A percentile compares a stretch with the other conserved stretches of the same genome.
phyloP scores from a whole-genome alignment of 768 basidiomycete species.

The Infundibulicybe gibba region DNA sequence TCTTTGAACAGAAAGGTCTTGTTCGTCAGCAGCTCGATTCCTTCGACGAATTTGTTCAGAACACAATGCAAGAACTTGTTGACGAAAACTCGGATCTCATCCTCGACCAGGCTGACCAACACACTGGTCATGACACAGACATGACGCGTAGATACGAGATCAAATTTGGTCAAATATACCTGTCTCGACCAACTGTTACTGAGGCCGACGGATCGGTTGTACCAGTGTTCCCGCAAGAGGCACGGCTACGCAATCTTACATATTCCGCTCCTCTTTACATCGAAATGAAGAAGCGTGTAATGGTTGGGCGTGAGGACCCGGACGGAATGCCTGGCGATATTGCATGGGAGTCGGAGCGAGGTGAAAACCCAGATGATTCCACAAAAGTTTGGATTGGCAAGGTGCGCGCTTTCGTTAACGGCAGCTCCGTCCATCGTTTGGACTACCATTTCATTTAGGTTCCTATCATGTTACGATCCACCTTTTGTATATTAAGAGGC shows the following conservation, averaged over 20 bases:
- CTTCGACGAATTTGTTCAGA: constrained; percentile 98
- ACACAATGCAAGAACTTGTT: constrained; percentile 98
- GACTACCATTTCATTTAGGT: constrained; percentile 48
- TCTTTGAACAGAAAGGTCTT: constrained; percentile 96
- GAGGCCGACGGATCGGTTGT: constrained; percentile 94
- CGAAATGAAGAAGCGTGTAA: constrained; percentile 87
- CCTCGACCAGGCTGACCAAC: constrained; percentile 94
- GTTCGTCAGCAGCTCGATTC: constrained; percentile 97
- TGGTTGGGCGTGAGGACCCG: constrained; percentile 78
- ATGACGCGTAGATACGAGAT: constrained; percentile 94
- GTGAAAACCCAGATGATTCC: constrained; percentile 56
- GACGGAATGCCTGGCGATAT: constrained; percentile 79
- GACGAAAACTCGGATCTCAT: constrained; percentile 96
- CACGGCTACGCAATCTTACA: constrained; percentile 89
- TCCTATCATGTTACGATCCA: constrained; percentile 95
- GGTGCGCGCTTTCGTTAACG: constrained; percentile 38
- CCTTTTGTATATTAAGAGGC: constrained; percentile 87
- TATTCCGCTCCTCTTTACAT: constrained; percentile 96
- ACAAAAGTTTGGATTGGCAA: constrained; percentile 95
- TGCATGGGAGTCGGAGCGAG: constrained; percentile 73
- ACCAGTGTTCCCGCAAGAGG: constrained; percentile 96
- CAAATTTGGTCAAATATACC: constrained; percentile 96
- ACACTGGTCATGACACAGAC: constrained; percentile 78
- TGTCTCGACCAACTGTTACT: constrained; percentile 91
- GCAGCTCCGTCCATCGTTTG: not conserved